Evolutionary conservation across 139 green algal genomes (phyloP), one percentile per base, ranked within the genome.

Genomic region (Coelastrella sp.): DNA sequence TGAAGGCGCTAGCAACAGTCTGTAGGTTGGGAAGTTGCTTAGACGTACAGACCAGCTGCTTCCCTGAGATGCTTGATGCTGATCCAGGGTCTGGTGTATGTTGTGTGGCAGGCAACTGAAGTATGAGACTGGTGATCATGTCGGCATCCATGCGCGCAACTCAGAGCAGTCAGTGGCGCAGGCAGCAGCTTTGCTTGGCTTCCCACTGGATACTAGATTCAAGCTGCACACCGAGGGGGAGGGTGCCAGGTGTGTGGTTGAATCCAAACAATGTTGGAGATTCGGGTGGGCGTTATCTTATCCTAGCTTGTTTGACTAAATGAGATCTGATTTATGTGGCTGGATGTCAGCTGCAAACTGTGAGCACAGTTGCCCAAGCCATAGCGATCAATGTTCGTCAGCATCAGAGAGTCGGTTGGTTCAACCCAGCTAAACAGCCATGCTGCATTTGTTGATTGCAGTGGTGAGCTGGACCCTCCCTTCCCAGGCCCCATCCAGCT

Each of bases 81-180:
- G 17, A 11, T 4, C 17, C 48, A 57, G 17, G 13, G 17, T 57
- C 13, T 15, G 13, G 17, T 40, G 15, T 9, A 27, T 69, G 62
- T 69, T 69, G 3, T 30, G 40, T n/a, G 30, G 69, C 69, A 78
- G 69, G 37, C 69, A 80, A n/a, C 48, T 80, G 41, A 34, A 66
- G 13, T 80, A 80, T 48, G 72, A 80, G 72, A 80, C 72, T 48
- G 96, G 97, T 0, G 97, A 99, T 88, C 97, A 99, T 84, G 91
- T 99, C 64, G 97, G 90, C 21, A 81, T 99, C 19, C 93, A 93
- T 68, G 85, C 94, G 0, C 87, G 93, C 32, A 99, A 99, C 91
- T 73, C 62, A 4, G 32, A 72, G 0, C 88, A 91, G 0, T 84
- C 96, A 2, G 94, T 99, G 17, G 67, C 91, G 25, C 74, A 87